Evolutionary conservation across 2,329 filamentous ascomycete species (phyloP).

Genomic region (Lachnellula subtilissima): DNA sequence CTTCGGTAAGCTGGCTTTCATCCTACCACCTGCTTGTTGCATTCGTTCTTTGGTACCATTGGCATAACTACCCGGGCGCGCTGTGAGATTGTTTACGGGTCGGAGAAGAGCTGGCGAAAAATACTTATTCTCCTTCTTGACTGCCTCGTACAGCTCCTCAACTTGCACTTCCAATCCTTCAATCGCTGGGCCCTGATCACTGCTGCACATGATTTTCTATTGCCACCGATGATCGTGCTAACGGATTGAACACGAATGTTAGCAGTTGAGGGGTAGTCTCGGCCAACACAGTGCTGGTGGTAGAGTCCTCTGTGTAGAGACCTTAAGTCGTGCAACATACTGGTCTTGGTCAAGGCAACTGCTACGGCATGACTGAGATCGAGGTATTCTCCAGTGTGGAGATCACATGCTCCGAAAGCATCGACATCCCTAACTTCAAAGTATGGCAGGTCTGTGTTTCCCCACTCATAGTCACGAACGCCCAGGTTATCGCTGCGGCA

Average conservation of each 20-base stretch:
- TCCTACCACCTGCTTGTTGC: conserved; percentile 6
- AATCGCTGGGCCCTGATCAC: conserved; percentile 16
- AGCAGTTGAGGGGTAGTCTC: conserved; percentile 18
- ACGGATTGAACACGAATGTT: conserved; percentile 19
- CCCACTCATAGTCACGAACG: conserved; percentile 38
- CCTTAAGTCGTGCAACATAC: conserved; percentile 32
- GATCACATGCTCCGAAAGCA: conserved; percentile 35
- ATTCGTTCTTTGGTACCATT: conserved; percentile 24
- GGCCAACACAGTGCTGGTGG: conserved; percentile 2
- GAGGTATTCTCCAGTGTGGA: conserved; percentile 9
- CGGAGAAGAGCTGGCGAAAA: conserved; percentile 27
- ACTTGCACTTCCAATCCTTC: conserved; percentile 25
- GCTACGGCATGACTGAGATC: conserved; percentile 21
- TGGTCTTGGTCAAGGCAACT: conserved; percentile 35
- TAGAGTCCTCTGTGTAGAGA: conserved; percentile 21
- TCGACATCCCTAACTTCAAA: conserved; percentile 38
- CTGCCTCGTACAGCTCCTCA: conserved; percentile 16
- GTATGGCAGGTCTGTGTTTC: conserved; percentile 31
- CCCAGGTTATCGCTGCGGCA: conserved; percentile 42
- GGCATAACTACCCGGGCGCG: conserved; percentile 9
- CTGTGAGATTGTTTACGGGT: conserved; percentile 20
- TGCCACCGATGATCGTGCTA: conserved; percentile 21
- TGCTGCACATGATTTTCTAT: conserved; percentile 16
- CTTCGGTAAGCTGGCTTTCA: too few relatives aligned
- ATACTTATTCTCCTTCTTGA: conserved; percentile 22